Evolutionary conservation across 257 asterid species (phyloP).

Genomic region (Solanum peruvianum): DNA sequence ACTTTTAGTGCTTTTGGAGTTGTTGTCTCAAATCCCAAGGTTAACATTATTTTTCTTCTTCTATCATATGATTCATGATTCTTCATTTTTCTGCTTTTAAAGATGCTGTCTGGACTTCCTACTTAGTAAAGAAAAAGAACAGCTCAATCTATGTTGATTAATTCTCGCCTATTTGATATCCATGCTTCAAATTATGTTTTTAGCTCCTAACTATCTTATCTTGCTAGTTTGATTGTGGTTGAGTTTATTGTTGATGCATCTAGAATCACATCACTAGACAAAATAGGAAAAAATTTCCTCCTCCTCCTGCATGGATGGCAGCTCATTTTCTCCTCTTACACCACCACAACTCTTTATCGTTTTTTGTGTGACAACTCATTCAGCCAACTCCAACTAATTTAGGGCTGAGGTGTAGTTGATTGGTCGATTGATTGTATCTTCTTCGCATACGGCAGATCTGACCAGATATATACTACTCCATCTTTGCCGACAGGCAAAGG

Average conservation of each 20-base stretch:
- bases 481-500: not conserved
- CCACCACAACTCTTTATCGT: not conserved
- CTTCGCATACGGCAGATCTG: not conserved
- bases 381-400: not conserved
- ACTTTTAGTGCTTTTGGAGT: constrained; percentile 95
- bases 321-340: not conserved
- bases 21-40: constrained; percentile 95
- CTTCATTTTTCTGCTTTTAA: not conserved
- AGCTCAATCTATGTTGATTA: not conserved
- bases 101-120: not conserved
- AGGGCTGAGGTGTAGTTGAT: not conserved
- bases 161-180: not conserved
- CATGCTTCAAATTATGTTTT: not conserved
- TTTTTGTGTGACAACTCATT: not conserved
- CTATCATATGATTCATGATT: not conserved
- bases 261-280: not conserved
- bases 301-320: not conserved
- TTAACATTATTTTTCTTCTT: constrained; percentile 6
- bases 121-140: not conserved
- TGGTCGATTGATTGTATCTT: not conserved
- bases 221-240: not conserved
- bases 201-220: not conserved
- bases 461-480: not conserved
- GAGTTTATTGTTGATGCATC: not conserved
- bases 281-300: not conserved